These are phyloP conservation scores for Noccaea caerulescens DNA, from an alignment of 345 rosid genomes.

Conservation along the genomic window DNA sequence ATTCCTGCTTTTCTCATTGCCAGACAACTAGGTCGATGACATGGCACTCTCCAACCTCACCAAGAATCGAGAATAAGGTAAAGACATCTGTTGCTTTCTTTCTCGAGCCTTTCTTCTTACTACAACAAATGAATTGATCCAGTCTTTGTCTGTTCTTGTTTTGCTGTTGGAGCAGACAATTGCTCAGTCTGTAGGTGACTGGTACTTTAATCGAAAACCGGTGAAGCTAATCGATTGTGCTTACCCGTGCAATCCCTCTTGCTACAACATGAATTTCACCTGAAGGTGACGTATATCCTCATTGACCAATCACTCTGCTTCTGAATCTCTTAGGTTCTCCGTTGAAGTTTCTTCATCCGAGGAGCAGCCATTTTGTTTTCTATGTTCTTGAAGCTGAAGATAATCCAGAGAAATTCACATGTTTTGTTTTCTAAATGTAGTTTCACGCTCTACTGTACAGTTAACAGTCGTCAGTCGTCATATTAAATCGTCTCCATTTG, in stretches of 20 bases:
- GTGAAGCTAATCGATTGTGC: conserved; percentile 81
- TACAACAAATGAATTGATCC: conserved; percentile 19
- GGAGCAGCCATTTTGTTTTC: conserved; percentile 11
- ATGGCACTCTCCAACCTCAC: conserved; percentile 78
- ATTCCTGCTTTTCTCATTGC: conserved; percentile 85
- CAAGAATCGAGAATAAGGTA: conserved; percentile 72
- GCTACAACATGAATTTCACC: conserved; percentile 66
- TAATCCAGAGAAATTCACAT: conserved; percentile 23
- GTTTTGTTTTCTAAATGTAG: not conserved
- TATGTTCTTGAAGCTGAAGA: conserved; percentile 24
- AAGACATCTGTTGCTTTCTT: conserved; percentile 18
- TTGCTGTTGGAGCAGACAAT: conserved; percentile 60
- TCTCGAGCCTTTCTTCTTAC: conserved; percentile 22
- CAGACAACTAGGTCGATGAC: conserved; percentile 65
- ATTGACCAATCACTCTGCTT: not conserved
- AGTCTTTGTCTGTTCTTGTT: not conserved
- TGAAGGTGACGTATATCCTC: conserved; percentile 23
- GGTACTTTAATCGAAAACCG: conserved; percentile 68
- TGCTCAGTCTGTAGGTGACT: conserved; percentile 85
- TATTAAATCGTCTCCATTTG: not conserved
- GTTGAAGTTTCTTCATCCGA: not conserved
- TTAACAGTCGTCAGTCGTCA: too few relatives aligned
- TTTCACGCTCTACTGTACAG: too few relatives aligned
- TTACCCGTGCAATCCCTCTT: conserved; percentile 88
- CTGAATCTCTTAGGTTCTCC: not conserved